These are phyloP conservation scores for Spizellomyces punctatus DNA, from an alignment of 192 early-diverging fungal genomes.

Conservation along the genomic window DNA sequence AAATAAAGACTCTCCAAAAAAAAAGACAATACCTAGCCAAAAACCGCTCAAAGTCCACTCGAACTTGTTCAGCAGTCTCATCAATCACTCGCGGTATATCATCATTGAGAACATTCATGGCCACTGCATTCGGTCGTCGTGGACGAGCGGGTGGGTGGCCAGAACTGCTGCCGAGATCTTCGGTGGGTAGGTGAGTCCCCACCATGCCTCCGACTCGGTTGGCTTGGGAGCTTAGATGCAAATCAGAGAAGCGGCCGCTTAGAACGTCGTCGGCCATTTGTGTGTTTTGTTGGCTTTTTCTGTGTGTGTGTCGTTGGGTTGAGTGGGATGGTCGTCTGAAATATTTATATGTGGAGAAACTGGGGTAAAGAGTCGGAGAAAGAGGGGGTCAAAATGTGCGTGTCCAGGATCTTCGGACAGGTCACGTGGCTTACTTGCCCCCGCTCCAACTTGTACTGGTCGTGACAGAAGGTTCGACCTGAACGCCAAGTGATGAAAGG, in stretches of 20 bases:
- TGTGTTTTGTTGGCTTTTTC: too few species aligned
- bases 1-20: neutral
- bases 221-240: constrained; percentile 10
- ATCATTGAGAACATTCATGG: constrained; percentile 38
- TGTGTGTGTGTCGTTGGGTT: too few species aligned
- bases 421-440: too few species aligned
- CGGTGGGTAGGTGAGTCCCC: constrained; percentile 3
- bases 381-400: too few species aligned
- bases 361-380: too few species aligned
- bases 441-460: too few species aligned
- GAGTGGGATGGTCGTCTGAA: too few species aligned
- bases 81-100: constrained; percentile 64
- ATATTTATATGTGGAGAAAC: too few species aligned
- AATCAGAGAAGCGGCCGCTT: constrained; percentile 1
- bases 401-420: too few species aligned
- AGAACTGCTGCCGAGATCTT: neutral
- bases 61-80: constrained; percentile 66
- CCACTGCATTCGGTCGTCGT: constrained; percentile 24
- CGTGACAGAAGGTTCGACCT: too few species aligned
- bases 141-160: constrained; percentile 2
- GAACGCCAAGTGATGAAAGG: too few species aligned
- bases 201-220: constrained; percentile 19
- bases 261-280: constrained; percentile 2
- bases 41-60: constrained; percentile 72
- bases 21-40: constrained; percentile 63